Percentiles rank a stretch among this genome's conserved stretches.
Conservation (phyloP, 345 rosid genomes). For the Gossypium ekmanianum region DNA sequence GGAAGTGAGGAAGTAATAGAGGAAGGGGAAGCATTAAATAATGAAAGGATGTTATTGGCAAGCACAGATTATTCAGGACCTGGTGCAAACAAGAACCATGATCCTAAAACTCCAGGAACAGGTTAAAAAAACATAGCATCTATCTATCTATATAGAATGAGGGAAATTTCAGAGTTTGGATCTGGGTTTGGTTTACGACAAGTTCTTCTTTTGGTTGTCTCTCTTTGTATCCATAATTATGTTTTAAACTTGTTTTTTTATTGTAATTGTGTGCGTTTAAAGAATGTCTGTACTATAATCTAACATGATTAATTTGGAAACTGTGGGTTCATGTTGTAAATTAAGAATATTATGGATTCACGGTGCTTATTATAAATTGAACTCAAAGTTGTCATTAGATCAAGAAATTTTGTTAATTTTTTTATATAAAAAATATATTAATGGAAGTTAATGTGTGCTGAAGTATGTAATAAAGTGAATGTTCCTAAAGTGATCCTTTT, state of each 20-base stretch:
- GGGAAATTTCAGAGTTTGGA: too few species aligned
- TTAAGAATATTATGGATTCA: background rate
- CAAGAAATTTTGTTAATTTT: too few species aligned
- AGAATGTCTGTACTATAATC: too few species aligned
- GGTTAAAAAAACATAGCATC: slow-evolving; percentile 13
- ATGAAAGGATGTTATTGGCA: slow-evolving; percentile 48
- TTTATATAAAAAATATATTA: background rate
- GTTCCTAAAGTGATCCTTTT: background rate
- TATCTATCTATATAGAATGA: background rate
- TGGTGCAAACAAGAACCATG: slow-evolving; percentile 64
- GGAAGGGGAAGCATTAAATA: slow-evolving; percentile 18
- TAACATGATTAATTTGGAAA: too few species aligned
- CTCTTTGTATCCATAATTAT: too few species aligned
- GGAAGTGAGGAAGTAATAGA: slow-evolving; percentile 19
- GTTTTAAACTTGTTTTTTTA: too few species aligned
- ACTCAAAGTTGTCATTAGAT: too few species aligned
- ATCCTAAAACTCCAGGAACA: slow-evolving; percentile 52
- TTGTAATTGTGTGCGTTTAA: too few species aligned
- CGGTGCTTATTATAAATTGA: too few species aligned
- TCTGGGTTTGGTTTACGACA: too few species aligned
- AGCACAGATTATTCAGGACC: slow-evolving; percentile 64
- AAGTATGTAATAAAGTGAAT: background rate
- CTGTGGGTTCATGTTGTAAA: background rate
- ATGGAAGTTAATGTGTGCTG: background rate
- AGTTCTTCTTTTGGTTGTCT: too few species aligned